A percentile compares a stretch with the other conserved stretches of the same genome.
phyloP scores from a whole-genome alignment of 768 basidiomycete genomes.

The Amanita molliuscula region DNA sequence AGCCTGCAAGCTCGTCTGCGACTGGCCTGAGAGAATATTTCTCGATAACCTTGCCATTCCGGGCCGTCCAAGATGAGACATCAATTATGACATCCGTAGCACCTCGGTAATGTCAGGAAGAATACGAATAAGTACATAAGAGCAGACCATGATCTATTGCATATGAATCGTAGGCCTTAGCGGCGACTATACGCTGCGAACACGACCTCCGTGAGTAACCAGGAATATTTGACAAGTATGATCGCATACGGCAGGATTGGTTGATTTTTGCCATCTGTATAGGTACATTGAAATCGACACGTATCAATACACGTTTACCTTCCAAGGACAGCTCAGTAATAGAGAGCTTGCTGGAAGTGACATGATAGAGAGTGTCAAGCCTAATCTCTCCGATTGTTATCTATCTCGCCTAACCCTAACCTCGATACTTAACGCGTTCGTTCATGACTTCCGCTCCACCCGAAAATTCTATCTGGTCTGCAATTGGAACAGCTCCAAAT shows the following conservation, averaged over 20 bases:
- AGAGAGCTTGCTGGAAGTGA: slow-evolving; percentile 92
- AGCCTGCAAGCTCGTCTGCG: slow-evolving; percentile 67
- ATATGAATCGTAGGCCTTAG: slow-evolving; percentile 90
- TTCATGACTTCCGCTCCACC: background rate
- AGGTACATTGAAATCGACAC: slow-evolving; percentile 95
- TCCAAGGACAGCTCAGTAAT: slow-evolving; percentile 87
- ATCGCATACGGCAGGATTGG: slow-evolving; percentile 81
- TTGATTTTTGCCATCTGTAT: slow-evolving; percentile 88
- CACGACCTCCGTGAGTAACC: slow-evolving; percentile 9
- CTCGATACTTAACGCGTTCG: background rate
- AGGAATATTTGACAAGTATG: slow-evolving; percentile 10
- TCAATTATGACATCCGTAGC: slow-evolving; percentile 80
- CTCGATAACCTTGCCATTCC: slow-evolving; percentile 77
- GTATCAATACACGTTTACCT: slow-evolving; percentile 83
- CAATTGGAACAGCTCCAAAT: slow-evolving; percentile 10
- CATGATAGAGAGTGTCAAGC: slow-evolving; percentile 40
- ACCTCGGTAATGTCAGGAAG: slow-evolving; percentile 29
- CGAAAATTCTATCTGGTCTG: slow-evolving; percentile 12
- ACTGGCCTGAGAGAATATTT: slow-evolving; percentile 92
- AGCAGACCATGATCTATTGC: slow-evolving; percentile 67
- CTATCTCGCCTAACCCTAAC: slow-evolving; percentile 6
- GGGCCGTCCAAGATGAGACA: slow-evolving; percentile 99
- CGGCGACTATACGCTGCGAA: slow-evolving; percentile 87
- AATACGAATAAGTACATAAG: slow-evolving; percentile 3
- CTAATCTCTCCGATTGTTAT: background rate